Percentiles rank a stretch among this genome's conserved stretches.
Conservation (phyloP, 2,329 filamentous ascomycete genomes). For the Penicillium brevicompactum region DNA sequence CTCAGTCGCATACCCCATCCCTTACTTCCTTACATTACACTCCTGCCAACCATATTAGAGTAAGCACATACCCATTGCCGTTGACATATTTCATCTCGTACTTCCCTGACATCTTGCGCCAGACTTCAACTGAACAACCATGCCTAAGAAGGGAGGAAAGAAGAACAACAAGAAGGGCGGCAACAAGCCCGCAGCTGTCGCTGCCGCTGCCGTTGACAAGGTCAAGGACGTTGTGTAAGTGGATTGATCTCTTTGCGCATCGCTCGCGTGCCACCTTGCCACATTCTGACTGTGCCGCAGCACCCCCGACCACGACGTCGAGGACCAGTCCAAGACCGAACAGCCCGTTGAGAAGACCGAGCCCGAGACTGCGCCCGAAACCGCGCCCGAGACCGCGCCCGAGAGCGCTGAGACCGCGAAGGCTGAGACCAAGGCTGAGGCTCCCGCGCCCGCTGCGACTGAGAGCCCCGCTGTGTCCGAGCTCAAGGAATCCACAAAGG, state of each 20-base stretch:
- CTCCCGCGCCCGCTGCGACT: conserved; percentile 1
- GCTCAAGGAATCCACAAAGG: conserved; percentile 14
- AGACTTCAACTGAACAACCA: conserved; percentile 17
- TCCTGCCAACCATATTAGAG: conserved; percentile 9
- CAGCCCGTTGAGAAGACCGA: conserved; percentile 19
- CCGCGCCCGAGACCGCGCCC: conserved; percentile 3
- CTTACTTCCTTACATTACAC: conserved; percentile 19
- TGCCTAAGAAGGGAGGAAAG: conserved; percentile 41
- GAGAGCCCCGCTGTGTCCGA: conserved; percentile 14
- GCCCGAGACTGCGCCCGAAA: conserved; percentile 6
- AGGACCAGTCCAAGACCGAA: conserved; percentile 23
- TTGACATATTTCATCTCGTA: conserved; percentile 15
- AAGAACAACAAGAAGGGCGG: conserved; percentile 33
- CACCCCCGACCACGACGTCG: conserved; percentile 23
- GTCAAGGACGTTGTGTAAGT: conserved; percentile 38
- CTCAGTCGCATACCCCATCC: conserved; percentile 20
- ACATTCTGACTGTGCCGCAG: conserved; percentile 14
- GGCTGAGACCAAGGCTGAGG: conserved; percentile 2
- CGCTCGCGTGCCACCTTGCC: conserved; percentile 19
- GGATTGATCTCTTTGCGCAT: background rate
- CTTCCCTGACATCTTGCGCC: conserved; percentile 13
- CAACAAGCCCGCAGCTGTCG: conserved; percentile 27
- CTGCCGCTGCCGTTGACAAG: conserved; percentile 15
- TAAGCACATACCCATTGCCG: conserved; percentile 2
- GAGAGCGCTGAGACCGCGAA: conserved; percentile 17